A percentile compares a stretch with the other conserved stretches of the same genome.
phyloP scores from a whole-genome alignment of 2,329 filamentous ascomycete species.

The Rutstroemia sydowiana region DNA sequence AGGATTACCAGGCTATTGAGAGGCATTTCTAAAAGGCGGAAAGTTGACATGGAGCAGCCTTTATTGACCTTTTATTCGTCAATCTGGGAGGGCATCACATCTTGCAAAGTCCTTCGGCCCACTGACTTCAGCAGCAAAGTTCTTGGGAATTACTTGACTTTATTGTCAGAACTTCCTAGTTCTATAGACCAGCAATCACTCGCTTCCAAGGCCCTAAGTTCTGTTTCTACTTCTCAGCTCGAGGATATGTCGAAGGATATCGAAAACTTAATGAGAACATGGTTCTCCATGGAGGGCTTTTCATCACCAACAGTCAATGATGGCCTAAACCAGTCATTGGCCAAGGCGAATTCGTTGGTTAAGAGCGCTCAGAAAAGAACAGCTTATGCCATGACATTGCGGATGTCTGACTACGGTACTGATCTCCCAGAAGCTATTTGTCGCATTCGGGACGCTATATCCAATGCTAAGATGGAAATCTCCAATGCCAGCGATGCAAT shows the following conservation, averaged over 20 bases:
- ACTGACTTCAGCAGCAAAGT: constrained; percentile 14
- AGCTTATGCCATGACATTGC: neutral
- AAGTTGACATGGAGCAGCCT: neutral
- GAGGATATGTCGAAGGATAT: constrained; percentile 10
- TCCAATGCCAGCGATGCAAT: constrained; percentile 1
- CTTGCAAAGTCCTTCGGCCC: constrained; percentile 19
- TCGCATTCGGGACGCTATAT: neutral
- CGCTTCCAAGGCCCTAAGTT: constrained; percentile 16
- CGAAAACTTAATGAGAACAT: constrained; percentile 13
- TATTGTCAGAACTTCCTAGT: constrained; percentile 15
- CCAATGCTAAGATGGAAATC: neutral
- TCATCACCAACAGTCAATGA: neutral
- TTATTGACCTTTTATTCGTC: constrained; percentile 19
- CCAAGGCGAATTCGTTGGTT: neutral
- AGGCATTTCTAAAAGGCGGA: neutral
- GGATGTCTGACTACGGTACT: neutral
- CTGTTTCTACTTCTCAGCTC: constrained; percentile 16
- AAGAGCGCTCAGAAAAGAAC: neutral
- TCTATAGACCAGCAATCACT: constrained; percentile 14
- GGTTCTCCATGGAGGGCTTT: constrained; percentile 15
- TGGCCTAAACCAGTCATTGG: neutral
- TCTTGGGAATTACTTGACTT: constrained; percentile 13
- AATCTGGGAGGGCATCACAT: constrained; percentile 23
- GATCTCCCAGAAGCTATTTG: too few species aligned
- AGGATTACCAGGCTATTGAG: constrained; percentile 10